These are phyloP conservation scores for Herpetomonas samuelpessoai DNA, from an alignment of 208 protist genomes.

Conservation along the genomic window DNA sequence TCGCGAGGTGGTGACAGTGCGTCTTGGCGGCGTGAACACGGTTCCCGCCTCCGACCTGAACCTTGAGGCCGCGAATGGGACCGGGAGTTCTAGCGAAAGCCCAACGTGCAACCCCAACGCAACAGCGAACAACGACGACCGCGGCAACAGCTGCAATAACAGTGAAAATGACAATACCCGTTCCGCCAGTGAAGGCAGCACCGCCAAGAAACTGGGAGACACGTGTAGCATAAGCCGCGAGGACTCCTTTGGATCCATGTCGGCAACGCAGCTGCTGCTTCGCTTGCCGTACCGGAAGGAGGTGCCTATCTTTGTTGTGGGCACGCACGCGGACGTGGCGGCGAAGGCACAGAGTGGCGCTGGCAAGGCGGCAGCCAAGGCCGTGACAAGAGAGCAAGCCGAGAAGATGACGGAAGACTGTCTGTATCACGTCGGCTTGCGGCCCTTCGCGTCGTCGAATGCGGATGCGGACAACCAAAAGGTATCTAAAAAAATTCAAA, in stretches of 20 bases:
- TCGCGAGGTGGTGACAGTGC: constrained; percentile 33
- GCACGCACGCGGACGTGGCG: constrained; percentile 35
- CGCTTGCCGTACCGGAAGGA: background rate
- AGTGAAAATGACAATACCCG: background rate
- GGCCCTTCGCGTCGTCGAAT: background rate
- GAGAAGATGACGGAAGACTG: constrained; percentile 21
- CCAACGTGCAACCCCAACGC: too few species aligned
- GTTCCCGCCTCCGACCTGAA: background rate
- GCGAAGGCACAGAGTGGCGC: background rate
- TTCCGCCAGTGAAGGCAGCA: too few species aligned
- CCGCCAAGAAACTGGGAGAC: too few species aligned
- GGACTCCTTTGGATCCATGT: too few species aligned
- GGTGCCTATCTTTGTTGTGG: constrained; percentile 54
- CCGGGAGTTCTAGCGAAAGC: background rate
- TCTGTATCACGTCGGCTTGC: constrained; percentile 12
- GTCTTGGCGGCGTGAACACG: constrained; percentile 13
- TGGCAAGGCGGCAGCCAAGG: constrained; percentile 5
- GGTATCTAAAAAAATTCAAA: background rate
- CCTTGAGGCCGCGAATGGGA: background rate
- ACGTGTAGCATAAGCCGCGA: too few species aligned
- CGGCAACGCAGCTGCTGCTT: background rate
- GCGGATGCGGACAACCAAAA: background rate
- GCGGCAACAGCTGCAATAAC: background rate
- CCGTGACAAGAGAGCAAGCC: constrained; percentile 9
- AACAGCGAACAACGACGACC: too few species aligned